phyloP scores from a whole-genome alignment of 345 rosid genomes.

The Eucalyptus virginea region DNA sequence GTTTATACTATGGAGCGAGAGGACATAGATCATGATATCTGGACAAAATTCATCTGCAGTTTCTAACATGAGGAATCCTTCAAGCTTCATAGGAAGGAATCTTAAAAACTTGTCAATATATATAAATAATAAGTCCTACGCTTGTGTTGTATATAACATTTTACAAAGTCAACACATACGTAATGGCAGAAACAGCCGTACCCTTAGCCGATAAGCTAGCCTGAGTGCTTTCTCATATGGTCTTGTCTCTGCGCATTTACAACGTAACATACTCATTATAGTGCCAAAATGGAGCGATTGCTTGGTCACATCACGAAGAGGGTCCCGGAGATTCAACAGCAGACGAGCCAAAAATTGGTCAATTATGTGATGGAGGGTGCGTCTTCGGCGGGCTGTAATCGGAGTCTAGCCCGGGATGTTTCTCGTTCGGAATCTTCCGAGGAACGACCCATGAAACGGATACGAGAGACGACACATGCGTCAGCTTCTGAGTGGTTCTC shows the following conservation, averaged over 20 bases:
- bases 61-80: background rate
- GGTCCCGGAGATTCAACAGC: background rate
- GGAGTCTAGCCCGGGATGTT: background rate
- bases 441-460: background rate
- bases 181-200: background rate
- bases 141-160: background rate
- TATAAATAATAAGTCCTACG: background rate
- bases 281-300: background rate
- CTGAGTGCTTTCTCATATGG: background rate
- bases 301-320: background rate
- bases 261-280: background rate
- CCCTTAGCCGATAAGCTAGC: background rate
- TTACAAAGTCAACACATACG: background rate
- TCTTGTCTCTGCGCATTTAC: background rate
- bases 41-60: background rate
- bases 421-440: background rate
- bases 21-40: background rate
- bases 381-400: slow-evolving; percentile 7
- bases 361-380: slow-evolving; percentile 7
- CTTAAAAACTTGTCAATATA: background rate
- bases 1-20: background rate
- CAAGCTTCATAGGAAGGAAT: background rate
- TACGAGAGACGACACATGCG: background rate
- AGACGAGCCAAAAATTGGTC: background rate
- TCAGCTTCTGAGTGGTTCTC: background rate